phyloP scores from a whole-genome alignment of 2,329 filamentous ascomycete species.

The Aspergillus calidoustus region DNA sequence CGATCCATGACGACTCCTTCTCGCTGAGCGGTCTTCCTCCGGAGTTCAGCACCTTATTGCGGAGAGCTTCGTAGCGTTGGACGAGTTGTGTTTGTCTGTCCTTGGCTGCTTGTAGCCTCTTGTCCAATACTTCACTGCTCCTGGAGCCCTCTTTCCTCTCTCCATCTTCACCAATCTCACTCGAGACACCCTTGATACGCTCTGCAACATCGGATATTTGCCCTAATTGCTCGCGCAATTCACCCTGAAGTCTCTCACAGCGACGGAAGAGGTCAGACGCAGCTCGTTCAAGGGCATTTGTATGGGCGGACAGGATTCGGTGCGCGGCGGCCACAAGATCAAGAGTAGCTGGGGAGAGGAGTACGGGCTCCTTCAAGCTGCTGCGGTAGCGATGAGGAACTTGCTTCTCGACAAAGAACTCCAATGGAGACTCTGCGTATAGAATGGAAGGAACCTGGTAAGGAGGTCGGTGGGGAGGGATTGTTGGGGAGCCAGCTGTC shows the following conservation, averaged over 20 bases:
- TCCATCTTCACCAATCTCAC: constrained; percentile 44
- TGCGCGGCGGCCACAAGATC: constrained; percentile 54
- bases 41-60: constrained; percentile 47
- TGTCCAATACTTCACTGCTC: constrained; percentile 41
- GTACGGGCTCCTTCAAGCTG: constrained; percentile 50
- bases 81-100: constrained; percentile 46
- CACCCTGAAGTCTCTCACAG: constrained; percentile 53
- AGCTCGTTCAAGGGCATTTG: constrained; percentile 50
- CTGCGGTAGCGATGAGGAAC: constrained; percentile 49
- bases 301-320: constrained; percentile 52
- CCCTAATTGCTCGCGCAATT: constrained; percentile 53
- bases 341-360: constrained; percentile 53
- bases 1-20: constrained; percentile 52
- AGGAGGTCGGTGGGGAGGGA: constrained; percentile 44
- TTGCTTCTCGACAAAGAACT: constrained; percentile 48
- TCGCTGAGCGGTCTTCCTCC: constrained; percentile 51
- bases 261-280: constrained; percentile 58
- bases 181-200: constrained; percentile 48
- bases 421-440: constrained; percentile 44
- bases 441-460: constrained; percentile 49
- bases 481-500: constrained; percentile 28
- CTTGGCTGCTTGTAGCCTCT: constrained; percentile 46
- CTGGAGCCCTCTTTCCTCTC: constrained; percentile 36
- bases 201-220: constrained; percentile 52
- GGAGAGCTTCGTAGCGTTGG: constrained; percentile 49